phyloP scores from a whole-genome alignment of 2,329 filamentous ascomycete genomes.

The Neocatenulostroma microsporum region DNA sequence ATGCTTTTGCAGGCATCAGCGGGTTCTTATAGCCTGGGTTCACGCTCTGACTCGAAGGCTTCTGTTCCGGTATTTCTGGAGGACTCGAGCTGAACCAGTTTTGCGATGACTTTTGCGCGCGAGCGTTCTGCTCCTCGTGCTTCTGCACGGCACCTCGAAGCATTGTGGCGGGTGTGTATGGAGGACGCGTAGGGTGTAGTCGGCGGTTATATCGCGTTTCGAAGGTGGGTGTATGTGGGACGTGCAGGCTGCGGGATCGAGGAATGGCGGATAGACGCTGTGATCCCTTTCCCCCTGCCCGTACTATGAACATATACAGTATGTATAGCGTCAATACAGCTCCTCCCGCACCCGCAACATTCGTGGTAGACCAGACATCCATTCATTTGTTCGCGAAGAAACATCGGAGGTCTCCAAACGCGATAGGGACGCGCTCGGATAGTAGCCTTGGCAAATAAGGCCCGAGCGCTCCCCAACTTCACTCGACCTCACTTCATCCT shows the following conservation, averaged over 20 bases:
- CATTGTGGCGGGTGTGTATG: slow-evolving; percentile 26
- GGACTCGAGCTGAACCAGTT: slow-evolving; percentile 42
- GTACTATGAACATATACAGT: slow-evolving; percentile 24
- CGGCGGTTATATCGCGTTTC: slow-evolving; percentile 9
- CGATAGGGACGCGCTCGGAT: background rate
- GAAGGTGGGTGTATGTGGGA: slow-evolving; percentile 4
- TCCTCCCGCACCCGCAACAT: slow-evolving; percentile 2
- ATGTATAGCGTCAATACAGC: slow-evolving; percentile 9
- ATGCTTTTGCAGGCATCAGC: slow-evolving; percentile 24
- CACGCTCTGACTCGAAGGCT: slow-evolving; percentile 3
- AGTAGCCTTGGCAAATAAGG: no score
- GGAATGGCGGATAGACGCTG: slow-evolving; percentile 19
- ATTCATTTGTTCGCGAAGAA: slow-evolving; percentile 1
- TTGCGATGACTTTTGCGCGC: slow-evolving; percentile 34
- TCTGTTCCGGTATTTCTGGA: slow-evolving; percentile 6
- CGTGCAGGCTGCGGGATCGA: slow-evolving; percentile 14
- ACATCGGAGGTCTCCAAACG: slow-evolving; percentile 1
- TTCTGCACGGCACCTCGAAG: slow-evolving; percentile 35
- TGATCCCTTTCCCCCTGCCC: slow-evolving; percentile 18
- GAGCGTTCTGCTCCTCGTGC: slow-evolving; percentile 30
- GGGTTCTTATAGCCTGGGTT: slow-evolving; percentile 27
- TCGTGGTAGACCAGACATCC: background rate
- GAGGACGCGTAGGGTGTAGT: slow-evolving; percentile 9
- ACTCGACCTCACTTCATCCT: no score
- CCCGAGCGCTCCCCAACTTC: no score